phyloP scores from a whole-genome alignment of 202 grass and related monocot species.

The Digitaria exilis region DNA sequence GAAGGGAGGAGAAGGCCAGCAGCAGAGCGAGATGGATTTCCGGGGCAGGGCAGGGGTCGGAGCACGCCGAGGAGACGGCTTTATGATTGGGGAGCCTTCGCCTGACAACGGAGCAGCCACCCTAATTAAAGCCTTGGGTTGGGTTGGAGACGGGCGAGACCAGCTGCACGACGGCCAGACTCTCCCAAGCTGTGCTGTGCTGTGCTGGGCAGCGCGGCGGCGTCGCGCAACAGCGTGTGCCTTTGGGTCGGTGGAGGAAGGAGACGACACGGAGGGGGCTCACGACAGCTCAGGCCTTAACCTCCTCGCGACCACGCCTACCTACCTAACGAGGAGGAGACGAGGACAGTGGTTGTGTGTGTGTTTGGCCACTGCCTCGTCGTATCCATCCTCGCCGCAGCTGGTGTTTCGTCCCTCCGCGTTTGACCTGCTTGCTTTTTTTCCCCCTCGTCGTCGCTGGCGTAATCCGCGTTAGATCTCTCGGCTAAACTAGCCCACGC shows the following conservation, averaged over 20 bases:
- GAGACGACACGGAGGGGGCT: too few species aligned
- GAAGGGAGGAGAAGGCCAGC: neutral
- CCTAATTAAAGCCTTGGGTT: constrained; percentile 41
- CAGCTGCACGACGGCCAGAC: neutral
- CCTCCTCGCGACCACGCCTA: neutral
- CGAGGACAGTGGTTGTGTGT: neutral
- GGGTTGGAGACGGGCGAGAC: neutral
- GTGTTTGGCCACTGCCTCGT: neutral
- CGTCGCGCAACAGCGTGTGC: neutral
- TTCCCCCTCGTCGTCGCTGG: too few species aligned
- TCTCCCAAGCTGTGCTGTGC: constrained; percentile 18
- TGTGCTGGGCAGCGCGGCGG: neutral
- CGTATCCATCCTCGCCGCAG: neutral
- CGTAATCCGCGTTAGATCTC: too few species aligned
- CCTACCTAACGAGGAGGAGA: neutral
- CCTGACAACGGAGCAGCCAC: constrained; percentile 28
- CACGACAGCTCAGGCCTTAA: constrained; percentile 23
- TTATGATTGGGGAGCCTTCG: constrained; percentile 15
- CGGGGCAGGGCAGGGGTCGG: constrained; percentile 5
- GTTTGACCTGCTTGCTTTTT: neutral
- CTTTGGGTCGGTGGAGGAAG: neutral
- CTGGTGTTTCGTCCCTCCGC: neutral
- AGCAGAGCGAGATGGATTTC: neutral
- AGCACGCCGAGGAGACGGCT: constrained; percentile 2
- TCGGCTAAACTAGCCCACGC: too few species aligned